Conservation (phyloP, 1,139 yeast species). For the Insectozyma bohioensis region DNA sequence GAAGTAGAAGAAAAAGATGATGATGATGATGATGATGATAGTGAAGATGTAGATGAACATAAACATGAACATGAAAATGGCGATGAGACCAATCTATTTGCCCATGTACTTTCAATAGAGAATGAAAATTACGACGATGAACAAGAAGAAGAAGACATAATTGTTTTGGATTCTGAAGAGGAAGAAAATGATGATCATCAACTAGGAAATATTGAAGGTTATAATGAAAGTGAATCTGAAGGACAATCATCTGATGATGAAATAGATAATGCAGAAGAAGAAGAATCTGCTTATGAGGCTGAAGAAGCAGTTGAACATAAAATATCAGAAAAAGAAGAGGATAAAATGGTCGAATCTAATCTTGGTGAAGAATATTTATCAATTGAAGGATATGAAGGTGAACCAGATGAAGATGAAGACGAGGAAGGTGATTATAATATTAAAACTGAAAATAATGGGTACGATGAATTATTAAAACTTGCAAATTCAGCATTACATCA, state of each 20-base stretch:
- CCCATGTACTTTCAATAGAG: too few relatives aligned
- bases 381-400: slow-evolving; percentile 20
- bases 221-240: too few relatives aligned
- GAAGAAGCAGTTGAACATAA: slow-evolving; percentile 2
- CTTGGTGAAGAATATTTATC: slow-evolving; percentile 8
- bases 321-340: not conserved
- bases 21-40: slow-evolving; percentile 14
- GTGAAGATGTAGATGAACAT: slow-evolving; percentile 8
- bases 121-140: not conserved
- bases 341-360: not conserved
- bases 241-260: not conserved
- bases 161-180: slow-evolving; percentile 2
- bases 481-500: slow-evolving; percentile 16
- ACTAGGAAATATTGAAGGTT: too few relatives aligned
- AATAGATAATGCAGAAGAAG: slow-evolving; percentile 1
- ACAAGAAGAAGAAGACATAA: slow-evolving; percentile 4
- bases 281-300: not conserved
- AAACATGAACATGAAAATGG: slow-evolving; percentile 6
- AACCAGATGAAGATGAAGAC: slow-evolving; percentile 18
- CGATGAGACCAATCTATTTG: too few relatives aligned
- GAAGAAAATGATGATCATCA: slow-evolving; percentile 6
- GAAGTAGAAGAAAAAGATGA: slow-evolving; percentile 14
- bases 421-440: slow-evolving; percentile 12
- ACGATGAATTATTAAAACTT: slow-evolving; percentile 13
- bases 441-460: slow-evolving; percentile 8